A percentile compares a stretch with the other conserved stretches of the same genome.
Evolutionary conservation across 352 stramenopile species (phyloP).

Genomic region (Phytophthora rubi): DNA sequence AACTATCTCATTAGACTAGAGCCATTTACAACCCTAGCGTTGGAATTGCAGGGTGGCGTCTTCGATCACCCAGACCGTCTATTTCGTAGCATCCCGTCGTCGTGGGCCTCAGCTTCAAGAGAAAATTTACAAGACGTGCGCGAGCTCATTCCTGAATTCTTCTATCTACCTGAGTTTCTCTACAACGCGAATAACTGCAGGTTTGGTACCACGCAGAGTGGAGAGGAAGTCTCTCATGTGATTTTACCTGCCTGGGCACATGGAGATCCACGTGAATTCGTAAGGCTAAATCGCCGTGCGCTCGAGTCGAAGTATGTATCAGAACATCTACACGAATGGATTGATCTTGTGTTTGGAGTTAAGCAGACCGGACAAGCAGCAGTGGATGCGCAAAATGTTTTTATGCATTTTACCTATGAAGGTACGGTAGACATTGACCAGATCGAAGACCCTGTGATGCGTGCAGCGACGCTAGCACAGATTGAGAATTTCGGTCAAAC

Average conservation of each 20-base stretch:
- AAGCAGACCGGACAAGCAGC: slow-evolving; percentile 94
- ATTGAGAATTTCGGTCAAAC: slow-evolving; percentile 94
- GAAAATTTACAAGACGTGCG: slow-evolving; percentile 92
- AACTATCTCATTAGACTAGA: slow-evolving; percentile 97
- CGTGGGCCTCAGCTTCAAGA: slow-evolving; percentile 93
- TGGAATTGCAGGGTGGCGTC: slow-evolving; percentile 69
- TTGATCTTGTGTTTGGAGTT: slow-evolving; percentile 97
- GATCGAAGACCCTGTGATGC: slow-evolving; percentile 89
- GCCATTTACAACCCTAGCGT: slow-evolving; percentile 78
- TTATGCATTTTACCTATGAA: slow-evolving; percentile 89
- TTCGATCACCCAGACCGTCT: slow-evolving; percentile 97
- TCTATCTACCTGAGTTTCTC: slow-evolving; percentile 80
- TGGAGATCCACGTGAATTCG: slow-evolving; percentile 92
- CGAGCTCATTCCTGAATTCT: slow-evolving; percentile 85
- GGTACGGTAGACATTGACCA: slow-evolving; percentile 80
- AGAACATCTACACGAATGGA: slow-evolving; percentile 97
- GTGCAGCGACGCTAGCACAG: slow-evolving; percentile 90
- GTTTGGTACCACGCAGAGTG: slow-evolving; percentile 78
- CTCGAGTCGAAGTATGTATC: slow-evolving; percentile 97
- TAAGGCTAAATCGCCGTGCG: slow-evolving; percentile 94
- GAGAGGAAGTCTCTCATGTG: slow-evolving; percentile 93
- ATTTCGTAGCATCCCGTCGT: slow-evolving; percentile 95
- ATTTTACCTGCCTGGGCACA: slow-evolving; percentile 95
- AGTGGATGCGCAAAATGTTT: slow-evolving; percentile 94
- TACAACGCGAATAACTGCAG: slow-evolving; percentile 77